Percentiles rank a stretch among this genome's conserved stretches.
These are phyloP conservation scores for Cladosporium oxysporum DNA, from an alignment of 2,329 filamentous ascomycete genomes.

Conservation along the genomic window DNA sequence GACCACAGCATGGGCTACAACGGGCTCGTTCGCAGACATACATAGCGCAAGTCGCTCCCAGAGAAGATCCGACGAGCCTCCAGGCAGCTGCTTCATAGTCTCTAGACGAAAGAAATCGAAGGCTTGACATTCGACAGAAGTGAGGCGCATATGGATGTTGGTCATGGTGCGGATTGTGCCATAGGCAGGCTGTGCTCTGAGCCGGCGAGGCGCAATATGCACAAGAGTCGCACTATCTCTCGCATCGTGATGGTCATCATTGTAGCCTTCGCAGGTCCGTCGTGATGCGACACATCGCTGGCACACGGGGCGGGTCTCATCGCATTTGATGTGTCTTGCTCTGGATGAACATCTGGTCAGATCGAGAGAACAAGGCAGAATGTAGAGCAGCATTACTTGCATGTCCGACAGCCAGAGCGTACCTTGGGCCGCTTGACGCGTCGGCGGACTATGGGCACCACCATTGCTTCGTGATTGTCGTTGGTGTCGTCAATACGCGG, in stretches of 20 bases:
- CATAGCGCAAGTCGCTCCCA: conserved; percentile 26
- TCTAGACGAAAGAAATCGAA: conserved; percentile 26
- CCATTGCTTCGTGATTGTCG: neutral
- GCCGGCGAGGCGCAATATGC: neutral
- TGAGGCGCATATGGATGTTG: neutral
- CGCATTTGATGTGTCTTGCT: neutral
- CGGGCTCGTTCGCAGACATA: neutral
- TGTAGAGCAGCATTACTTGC: neutral
- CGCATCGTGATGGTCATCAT: neutral
- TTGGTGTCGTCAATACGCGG: neutral
- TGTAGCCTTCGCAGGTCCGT: neutral
- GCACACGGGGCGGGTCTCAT: neutral
- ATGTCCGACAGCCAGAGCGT: conserved; percentile 1
- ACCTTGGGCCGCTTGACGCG: neutral
- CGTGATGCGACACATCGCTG: neutral
- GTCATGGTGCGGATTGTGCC: neutral
- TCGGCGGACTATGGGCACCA: neutral
- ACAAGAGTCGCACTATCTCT: neutral
- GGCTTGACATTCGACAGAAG: conserved; percentile 22
- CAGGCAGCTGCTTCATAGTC: conserved; percentile 26
- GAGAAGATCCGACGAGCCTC: conserved; percentile 24
- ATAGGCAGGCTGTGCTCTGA: neutral
- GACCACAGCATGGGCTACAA: neutral
- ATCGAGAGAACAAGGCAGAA: too few species aligned
- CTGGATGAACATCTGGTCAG: neutral